Base-by-base conservation (phyloP, 371 early-diverging fungal species). In the Mortierella sp. region DNA sequence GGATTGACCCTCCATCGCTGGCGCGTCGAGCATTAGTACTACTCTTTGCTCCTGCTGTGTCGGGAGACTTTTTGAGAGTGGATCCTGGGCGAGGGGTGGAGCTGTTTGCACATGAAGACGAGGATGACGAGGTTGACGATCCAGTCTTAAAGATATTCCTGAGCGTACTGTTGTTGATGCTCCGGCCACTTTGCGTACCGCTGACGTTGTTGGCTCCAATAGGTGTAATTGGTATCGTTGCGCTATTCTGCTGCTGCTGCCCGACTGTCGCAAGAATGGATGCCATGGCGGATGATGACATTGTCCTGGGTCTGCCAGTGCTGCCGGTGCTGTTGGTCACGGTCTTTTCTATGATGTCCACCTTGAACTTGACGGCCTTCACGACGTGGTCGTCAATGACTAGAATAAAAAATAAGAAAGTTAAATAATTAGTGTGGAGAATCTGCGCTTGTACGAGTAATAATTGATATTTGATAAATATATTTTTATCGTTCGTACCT, bases 341-440 rank as follows among this genome's bases (percentile, higher is more conserved):
- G 3, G 52, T 2, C 70, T 84, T 84, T 43, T 84, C 85, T 2
- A 71, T 68, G n/a, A 91, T 86, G 13, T 91, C 91, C 34, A 91
- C 83, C 66, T 87, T 90, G 75, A 91, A 91, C 68, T 89, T 90
- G 77, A 88, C 86, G n/a, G 78, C 77, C 73, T 89, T 90, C 39
- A 68, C 79, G 4, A 41, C 9, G 50, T 74, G 83, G 16, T 73
- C 76, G n/a, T 70, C 73, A 31, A 73, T 71, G 2, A 70, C 75
- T 80, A 64, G 26, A 48, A 47, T 19, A 14, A 29, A 45, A 64
- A 24, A 4, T 24, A 29, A 31, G 3, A 64, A 29, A 29, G 31
- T 26, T 44, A 1, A n/a, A n/a, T n/a, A n/a, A n/a, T 64, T 16
- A 22, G 10, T 50, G 39, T 37, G n/a, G n/a, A 50, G 47, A 14